Percentiles rank a stretch among this genome's conserved stretches.
Evolutionary conservation across 371 early-diverging fungal species (phyloP).

Genomic region (Zopfochytrium polystomum): DNA sequence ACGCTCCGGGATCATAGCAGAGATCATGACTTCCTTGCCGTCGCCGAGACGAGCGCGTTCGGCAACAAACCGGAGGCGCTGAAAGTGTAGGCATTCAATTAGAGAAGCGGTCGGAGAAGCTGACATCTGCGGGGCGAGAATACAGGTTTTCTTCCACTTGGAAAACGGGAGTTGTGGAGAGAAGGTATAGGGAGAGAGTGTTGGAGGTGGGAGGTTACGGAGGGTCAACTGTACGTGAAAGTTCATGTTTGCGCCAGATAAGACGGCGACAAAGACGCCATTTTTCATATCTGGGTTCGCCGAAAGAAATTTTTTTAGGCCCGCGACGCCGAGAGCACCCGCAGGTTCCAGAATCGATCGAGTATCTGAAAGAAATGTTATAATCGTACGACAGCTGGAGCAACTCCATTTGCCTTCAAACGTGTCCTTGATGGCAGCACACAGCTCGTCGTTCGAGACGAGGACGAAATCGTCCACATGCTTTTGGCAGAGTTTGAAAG

Average conservation of each 20-base stretch:
- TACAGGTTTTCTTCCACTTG: too few species aligned
- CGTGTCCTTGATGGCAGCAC: slow-evolving; percentile 68
- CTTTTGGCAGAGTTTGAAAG: slow-evolving; percentile 63
- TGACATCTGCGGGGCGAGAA: too few species aligned
- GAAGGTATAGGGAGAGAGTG: too few species aligned
- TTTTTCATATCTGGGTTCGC: slow-evolving; percentile 20
- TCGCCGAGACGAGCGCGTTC: slow-evolving; percentile 88
- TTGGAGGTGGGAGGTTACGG: too few species aligned
- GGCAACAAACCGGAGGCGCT: slow-evolving; percentile 87
- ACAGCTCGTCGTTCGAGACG: slow-evolving; percentile 88
- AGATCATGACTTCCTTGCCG: slow-evolving; percentile 76
- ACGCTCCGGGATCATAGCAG: slow-evolving; percentile 78
- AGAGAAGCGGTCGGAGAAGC: too few species aligned
- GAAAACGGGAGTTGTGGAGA: too few species aligned
- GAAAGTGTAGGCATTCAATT: too few species aligned
- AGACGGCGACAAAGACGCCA: slow-evolving; percentile 68
- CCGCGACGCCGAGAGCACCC: slow-evolving; percentile 85
- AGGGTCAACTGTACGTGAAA: too few species aligned
- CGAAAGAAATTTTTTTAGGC: slow-evolving; percentile 73
- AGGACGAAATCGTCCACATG: slow-evolving; percentile 69
- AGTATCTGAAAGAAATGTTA: slow-evolving; percentile 58
- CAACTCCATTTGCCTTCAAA: slow-evolving; percentile 54
- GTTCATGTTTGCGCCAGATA: slow-evolving; percentile 94
- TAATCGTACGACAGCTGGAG: not conserved
- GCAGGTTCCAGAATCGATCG: slow-evolving; percentile 90